A percentile compares a stretch with the other conserved stretches of the same genome.
Conservation (phyloP, 2,329 filamentous ascomycete genomes). For the Cordyceps javanica region DNA sequence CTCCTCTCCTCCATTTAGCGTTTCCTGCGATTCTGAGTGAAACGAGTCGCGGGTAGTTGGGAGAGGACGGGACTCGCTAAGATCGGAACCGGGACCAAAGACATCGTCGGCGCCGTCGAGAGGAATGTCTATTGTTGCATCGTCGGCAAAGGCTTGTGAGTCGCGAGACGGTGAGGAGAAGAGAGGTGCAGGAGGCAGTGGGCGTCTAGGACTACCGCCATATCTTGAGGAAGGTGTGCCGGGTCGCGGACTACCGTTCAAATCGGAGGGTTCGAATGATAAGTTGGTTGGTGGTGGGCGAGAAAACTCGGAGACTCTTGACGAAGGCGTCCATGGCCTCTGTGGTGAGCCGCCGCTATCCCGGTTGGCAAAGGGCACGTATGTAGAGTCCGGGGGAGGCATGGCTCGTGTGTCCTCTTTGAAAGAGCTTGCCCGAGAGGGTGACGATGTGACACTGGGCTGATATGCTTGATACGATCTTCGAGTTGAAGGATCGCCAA, state of each 20-base stretch:
- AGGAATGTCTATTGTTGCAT: constrained; percentile 67
- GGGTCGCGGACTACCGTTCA: constrained; percentile 84
- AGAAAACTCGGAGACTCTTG: constrained; percentile 52
- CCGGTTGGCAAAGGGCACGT: constrained; percentile 48
- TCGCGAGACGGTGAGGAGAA: constrained; percentile 56
- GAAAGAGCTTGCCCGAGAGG: constrained; percentile 42
- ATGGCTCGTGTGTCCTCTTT: constrained; percentile 53
- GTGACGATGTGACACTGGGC: constrained; percentile 43
- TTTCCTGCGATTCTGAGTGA: constrained; percentile 45
- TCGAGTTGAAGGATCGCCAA: background rate
- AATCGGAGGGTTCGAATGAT: constrained; percentile 77
- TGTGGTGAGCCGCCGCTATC: constrained; percentile 44
- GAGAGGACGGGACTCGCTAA: constrained; percentile 46
- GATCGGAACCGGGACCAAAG: constrained; percentile 58
- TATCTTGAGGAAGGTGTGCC: constrained; percentile 88
- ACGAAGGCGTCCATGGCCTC: constrained; percentile 53
- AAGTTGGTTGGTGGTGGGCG: constrained; percentile 65
- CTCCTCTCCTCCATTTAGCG: constrained; percentile 42
- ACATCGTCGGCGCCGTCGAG: constrained; percentile 61
- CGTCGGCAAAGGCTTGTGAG: constrained; percentile 53
- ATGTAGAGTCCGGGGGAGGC: constrained; percentile 58
- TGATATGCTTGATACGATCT: constrained; percentile 40
- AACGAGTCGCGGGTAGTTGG: constrained; percentile 52
- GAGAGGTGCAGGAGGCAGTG: constrained; percentile 80
- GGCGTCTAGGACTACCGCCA: constrained; percentile 78